phyloP scores from a whole-genome alignment of 129 eudicot species.

The Gnaphalium uliginosum region DNA sequence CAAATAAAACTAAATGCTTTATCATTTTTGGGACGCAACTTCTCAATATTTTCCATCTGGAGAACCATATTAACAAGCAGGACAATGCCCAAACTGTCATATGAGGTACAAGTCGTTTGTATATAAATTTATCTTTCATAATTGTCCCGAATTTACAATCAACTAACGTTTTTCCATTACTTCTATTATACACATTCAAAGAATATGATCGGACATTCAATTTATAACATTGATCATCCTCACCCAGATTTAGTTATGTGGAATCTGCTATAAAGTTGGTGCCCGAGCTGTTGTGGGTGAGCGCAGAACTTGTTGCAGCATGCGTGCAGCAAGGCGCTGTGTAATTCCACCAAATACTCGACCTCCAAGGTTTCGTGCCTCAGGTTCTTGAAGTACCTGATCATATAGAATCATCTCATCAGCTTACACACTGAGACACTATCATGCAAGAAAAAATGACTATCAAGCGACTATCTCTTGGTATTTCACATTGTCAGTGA shows the following conservation, averaged over 20 bases:
- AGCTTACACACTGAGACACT: background rate
- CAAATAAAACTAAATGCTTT: too few species aligned
- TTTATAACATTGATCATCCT: background rate
- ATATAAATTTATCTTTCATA: slow-evolving; percentile 10
- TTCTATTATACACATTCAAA: slow-evolving; percentile 38
- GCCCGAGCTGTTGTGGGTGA: slow-evolving; percentile 50
- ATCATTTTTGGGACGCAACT: too few species aligned
- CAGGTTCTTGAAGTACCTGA: slow-evolving; percentile 91
- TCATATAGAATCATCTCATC: slow-evolving; percentile 15
- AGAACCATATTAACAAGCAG: slow-evolving; percentile 6
- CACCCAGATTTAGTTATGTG: slow-evolving; percentile 13
- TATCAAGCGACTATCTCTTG: too few species aligned
- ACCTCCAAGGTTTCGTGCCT: slow-evolving; percentile 76
- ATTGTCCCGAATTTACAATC: slow-evolving; percentile 30
- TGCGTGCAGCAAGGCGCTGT: slow-evolving; percentile 90
- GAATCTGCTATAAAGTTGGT: slow-evolving; percentile 31
- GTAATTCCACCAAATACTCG: slow-evolving; percentile 88
- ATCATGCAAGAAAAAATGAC: background rate
- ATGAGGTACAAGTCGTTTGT: slow-evolving; percentile 12
- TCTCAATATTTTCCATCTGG: slow-evolving; percentile 9
- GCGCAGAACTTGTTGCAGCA: slow-evolving; percentile 92
- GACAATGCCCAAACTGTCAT: slow-evolving; percentile 15
- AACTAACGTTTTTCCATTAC: slow-evolving; percentile 5
- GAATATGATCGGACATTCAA: slow-evolving; percentile 27
- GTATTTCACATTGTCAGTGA: too few species aligned